These are phyloP conservation scores for Eucalyptus erythrocorys DNA, from an alignment of 345 rosid genomes.

Conservation along the genomic window DNA sequence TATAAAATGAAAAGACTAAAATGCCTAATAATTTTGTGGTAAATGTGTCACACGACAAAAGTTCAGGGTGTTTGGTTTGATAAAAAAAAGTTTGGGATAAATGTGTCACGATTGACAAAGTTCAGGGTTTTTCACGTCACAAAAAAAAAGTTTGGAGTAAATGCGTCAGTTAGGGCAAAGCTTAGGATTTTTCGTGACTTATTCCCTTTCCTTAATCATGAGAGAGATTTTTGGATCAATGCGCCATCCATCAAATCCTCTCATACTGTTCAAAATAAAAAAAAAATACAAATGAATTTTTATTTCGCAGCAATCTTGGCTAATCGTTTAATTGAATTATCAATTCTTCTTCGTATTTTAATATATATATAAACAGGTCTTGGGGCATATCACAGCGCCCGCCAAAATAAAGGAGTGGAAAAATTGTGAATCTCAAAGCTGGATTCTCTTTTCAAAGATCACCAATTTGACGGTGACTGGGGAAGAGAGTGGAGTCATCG, in stretches of 20 bases:
- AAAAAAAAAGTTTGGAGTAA: no score
- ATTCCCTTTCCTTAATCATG: neutral
- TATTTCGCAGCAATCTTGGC: neutral
- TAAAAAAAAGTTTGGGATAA: no score
- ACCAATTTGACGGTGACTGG: slow-evolving; percentile 15
- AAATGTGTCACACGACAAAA: no score
- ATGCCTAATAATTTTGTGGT: no score
- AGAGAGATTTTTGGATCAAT: neutral
- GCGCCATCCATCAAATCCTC: neutral
- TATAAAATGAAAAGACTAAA: no score
- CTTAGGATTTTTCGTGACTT: no score
- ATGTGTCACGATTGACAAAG: no score
- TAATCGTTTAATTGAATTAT: neutral
- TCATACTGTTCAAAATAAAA: rapidly evolving
- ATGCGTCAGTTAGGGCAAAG: no score
- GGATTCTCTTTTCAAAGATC: slow-evolving; percentile 14
- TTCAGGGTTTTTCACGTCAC: no score
- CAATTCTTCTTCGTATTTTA: neutral
- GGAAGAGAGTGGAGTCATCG: slow-evolving; percentile 7
- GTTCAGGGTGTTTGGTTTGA: no score
- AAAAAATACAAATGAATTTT: neutral
- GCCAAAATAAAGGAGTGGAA: slow-evolving; percentile 7
- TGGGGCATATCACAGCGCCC: slow-evolving; percentile 12
- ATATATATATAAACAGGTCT: neutral
- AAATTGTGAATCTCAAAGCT: neutral